These are phyloP conservation scores for Thelonectria blattea DNA, from an alignment of 2,329 filamentous ascomycete species.

Conservation along the genomic window DNA sequence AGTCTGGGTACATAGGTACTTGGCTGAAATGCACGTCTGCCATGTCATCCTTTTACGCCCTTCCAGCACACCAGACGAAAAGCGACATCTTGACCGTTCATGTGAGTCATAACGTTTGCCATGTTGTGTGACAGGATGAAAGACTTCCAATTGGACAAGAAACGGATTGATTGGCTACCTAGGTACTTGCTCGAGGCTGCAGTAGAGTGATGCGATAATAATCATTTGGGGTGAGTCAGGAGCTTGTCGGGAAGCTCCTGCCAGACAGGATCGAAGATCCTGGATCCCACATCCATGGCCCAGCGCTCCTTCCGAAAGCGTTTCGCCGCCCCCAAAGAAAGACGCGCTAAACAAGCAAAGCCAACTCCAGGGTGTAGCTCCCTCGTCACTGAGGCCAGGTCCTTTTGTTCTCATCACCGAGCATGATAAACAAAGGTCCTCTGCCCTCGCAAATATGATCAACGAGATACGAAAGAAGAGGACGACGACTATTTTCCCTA, in stretches of 20 bases:
- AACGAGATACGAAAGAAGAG: no score
- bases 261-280: neutral
- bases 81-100: slow-evolving; percentile 8
- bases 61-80: slow-evolving; percentile 10
- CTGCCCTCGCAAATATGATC: neutral
- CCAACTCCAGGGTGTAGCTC: neutral
- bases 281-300: no score
- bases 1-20: no score
- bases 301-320: neutral
- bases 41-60: neutral
- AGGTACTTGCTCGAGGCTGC: neutral
- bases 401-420: neutral
- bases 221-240: neutral
- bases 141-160: neutral
- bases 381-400: neutral
- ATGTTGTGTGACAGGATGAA: no score
- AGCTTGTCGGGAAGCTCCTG: neutral
- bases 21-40: no score
- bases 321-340: neutral
- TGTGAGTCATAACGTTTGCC: neutral
- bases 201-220: neutral
- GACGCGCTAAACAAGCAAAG: neutral
- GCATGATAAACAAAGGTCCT: neutral
- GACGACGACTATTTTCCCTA: neutral
- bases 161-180: no score